Conservation (phyloP, 495 filamentous ascomycete genomes). For the Astrocystis sublimbata region DNA sequence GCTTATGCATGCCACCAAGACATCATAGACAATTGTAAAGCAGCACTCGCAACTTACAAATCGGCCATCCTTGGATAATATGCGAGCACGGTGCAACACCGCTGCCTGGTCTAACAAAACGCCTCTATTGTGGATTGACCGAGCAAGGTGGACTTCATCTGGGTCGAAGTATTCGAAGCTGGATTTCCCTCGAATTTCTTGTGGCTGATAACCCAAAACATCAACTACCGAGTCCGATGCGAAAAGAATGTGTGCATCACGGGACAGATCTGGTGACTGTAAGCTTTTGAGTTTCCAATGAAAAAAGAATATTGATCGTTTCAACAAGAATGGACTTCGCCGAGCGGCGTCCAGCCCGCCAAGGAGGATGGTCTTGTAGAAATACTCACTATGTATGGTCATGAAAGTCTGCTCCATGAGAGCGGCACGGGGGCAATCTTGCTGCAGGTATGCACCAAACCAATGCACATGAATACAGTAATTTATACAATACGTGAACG, state of each 20-base stretch:
- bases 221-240: slow-evolving; percentile 80
- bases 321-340: slow-evolving; percentile 12
- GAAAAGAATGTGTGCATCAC: slow-evolving; percentile 79
- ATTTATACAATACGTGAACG: slow-evolving; percentile 27
- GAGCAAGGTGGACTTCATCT: slow-evolving; percentile 75
- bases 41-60: slow-evolving; percentile 88
- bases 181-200: slow-evolving; percentile 74
- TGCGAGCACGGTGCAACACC: slow-evolving; percentile 75
- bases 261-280: slow-evolving; percentile 60
- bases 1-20: slow-evolving; percentile 81
- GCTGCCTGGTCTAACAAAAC: slow-evolving; percentile 83
- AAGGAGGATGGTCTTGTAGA: slow-evolving; percentile 13
- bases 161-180: slow-evolving; percentile 88
- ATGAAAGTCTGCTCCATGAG: slow-evolving; percentile 91
- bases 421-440: slow-evolving; percentile 30
- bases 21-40: slow-evolving; percentile 85
- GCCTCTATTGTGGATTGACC: slow-evolving; percentile 68
- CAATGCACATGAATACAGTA: slow-evolving; percentile 24
- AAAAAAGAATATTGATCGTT: slow-evolving; percentile 10
- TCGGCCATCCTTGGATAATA: slow-evolving; percentile 65
- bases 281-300: slow-evolving; percentile 25
- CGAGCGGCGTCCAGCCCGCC: slow-evolving; percentile 6
- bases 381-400: slow-evolving; percentile 81
- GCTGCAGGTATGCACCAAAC: slow-evolving; percentile 30
- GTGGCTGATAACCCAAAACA: slow-evolving; percentile 76